Base-by-base conservation (phyloP, 2,329 filamentous ascomycete species). In the Stemphylium vesicarium region DNA sequence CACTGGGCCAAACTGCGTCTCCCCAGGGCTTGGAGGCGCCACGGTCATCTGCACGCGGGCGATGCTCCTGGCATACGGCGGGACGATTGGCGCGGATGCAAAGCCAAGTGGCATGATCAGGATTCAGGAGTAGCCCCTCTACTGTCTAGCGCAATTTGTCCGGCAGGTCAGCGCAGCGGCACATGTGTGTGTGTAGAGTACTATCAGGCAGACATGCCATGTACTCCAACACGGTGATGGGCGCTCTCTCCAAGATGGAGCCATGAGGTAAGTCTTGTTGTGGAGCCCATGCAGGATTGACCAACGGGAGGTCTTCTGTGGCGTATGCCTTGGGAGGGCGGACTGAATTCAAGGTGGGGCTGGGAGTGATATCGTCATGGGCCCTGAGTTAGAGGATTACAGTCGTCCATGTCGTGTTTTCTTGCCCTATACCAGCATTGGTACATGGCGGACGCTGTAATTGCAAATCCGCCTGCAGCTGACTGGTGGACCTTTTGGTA, bases 391-490 rank as follows among this genome's bases (percentile, higher is more conserved):
- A 44, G 55, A 56, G 49, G 9, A 29, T 11, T 29, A 11, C 52
- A 55, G 59, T 59, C 48, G 45, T 52, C 58, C 48, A 64, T 59
- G 54, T 62, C 52, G 56, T 59, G 53, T 54, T 57, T 57, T 15
- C 43, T 55, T 55, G 55, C 56, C 48, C 44, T 56, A 42, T 56
- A 35, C 36, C 29, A 32, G 22, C 50, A 57, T 54, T 53, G 41
- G 46, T 45, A 41, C 42, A 49, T 45, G 48, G 53, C 48, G 63
- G 56, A 56, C 54, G 45, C 49, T 40, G 53, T 43, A 53, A 48
- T 52, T 16, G 39, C 36, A 29, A 41, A 57, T 56, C 60, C 53
- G 59, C 40, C 45, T 32, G 37, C 36, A 29, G 40, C 53, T 68
- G 49, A 64, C 45, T 68, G 62, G 63, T 62, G 50, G 54, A 56